Evolutionary conservation across 2,329 filamentous ascomycete genomes (phyloP).

Genomic region (Fusarium sp.): DNA sequence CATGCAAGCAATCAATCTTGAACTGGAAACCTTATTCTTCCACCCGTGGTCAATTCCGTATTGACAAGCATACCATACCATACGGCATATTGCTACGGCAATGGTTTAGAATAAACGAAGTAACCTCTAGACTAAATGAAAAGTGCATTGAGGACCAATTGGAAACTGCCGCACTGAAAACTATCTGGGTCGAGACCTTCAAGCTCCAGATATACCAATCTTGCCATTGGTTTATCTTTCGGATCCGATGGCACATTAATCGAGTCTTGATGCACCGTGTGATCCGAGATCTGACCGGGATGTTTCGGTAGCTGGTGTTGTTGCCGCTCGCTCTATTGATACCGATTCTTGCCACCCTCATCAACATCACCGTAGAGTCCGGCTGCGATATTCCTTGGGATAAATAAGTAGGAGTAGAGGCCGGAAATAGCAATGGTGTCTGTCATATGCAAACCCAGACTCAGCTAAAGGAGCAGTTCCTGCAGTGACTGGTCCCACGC

Average conservation of each 20-base stretch:
- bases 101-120: rapidly evolving
- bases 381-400: not conserved
- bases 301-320: not conserved
- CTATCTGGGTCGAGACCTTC: not conserved
- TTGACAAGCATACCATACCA: not conserved
- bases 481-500: not conserved
- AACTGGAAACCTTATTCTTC: not conserved
- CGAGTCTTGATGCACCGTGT: not conserved
- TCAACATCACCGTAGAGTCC: too few species aligned
- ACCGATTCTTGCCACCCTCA: not conserved
- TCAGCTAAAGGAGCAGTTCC: not conserved
- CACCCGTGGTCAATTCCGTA: not conserved
- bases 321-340: not conserved
- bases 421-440: too few species aligned
- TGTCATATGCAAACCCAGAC: not conserved
- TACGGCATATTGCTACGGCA: not conserved
- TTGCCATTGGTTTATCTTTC: not conserved
- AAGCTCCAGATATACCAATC: not conserved
- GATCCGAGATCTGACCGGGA: not conserved
- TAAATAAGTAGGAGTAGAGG: not conserved
- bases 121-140: too few species aligned
- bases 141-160: not conserved
- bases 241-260: not conserved
- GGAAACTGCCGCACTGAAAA: not conserved
- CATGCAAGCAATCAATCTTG: not conserved